phyloP scores from a whole-genome alignment of 1,284 basidiomycete genomes.

The Coniferiporia weirii region DNA sequence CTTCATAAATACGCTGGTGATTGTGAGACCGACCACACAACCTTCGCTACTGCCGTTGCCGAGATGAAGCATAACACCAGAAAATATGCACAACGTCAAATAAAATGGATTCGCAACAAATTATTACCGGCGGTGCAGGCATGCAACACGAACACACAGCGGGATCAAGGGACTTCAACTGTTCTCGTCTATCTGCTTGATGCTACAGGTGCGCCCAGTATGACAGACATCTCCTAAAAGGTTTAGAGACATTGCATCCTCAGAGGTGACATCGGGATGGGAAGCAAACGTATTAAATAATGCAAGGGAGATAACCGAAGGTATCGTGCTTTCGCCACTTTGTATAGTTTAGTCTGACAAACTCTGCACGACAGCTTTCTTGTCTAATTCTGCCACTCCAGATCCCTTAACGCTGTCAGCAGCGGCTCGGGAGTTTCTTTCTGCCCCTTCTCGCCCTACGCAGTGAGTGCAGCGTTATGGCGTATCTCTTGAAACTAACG shows the following conservation, averaged over 20 bases:
- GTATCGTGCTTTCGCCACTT: constrained; percentile 30
- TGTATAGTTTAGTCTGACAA: neutral
- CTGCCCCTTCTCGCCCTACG: constrained; percentile 31
- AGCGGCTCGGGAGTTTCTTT: neutral
- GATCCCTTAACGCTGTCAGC: neutral
- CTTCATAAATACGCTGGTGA: constrained; percentile 61
- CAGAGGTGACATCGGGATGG: constrained; percentile 56
- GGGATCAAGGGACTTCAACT: constrained; percentile 29
- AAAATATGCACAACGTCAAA: constrained; percentile 89
- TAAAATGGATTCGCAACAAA: constrained; percentile 92
- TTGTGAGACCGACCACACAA: constrained; percentile 6
- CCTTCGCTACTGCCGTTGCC: constrained; percentile 60
- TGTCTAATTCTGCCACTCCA: constrained; percentile 32
- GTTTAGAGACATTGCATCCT: neutral
- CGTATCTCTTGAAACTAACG: constrained; percentile 1
- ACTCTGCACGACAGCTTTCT: constrained; percentile 47
- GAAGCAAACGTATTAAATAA: constrained; percentile 43
- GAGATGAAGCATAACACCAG: constrained; percentile 85
- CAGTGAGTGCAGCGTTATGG: constrained; percentile 36
- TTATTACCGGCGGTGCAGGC: constrained; percentile 71
- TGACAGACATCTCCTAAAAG: neutral
- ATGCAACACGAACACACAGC: constrained; percentile 37
- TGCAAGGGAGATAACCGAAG: constrained; percentile 46
- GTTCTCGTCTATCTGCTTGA: constrained; percentile 61
- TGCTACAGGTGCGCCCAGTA: constrained; percentile 57